Base-by-base conservation (phyloP, 306 rosid species). In the Medicago ruthenica region DNA sequence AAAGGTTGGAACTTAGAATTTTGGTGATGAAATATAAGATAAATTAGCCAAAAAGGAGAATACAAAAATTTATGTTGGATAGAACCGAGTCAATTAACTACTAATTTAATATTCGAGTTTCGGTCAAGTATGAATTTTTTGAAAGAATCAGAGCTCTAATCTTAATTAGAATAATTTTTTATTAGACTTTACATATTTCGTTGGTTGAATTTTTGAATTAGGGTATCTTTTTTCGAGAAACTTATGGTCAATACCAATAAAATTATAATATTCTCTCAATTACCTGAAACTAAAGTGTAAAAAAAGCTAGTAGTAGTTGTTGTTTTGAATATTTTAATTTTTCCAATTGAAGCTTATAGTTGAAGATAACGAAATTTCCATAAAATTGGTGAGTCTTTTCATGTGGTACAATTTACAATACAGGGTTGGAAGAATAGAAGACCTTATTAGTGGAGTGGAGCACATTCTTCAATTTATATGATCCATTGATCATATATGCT, bases 391-490 rank as follows among this genome's bases (percentile, higher is more conserved):
- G 54, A 70, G 63, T 66, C 69, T 83, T 83, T 50, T 80, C 27
- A 71, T 84, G 55, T 76, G 27, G 34, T 83, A 27, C 55, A 71
- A 48, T 65, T n/a, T 63, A 63, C 47, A 63, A 63, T 60, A 11
- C 58, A 64, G 62, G 64, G 81, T 31, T 55, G 42, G 48, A 69
- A 60, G 64, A 51, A 24, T 24, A 51, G 58, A 70, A 81, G 74
- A 58, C 40, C 16, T 34, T 31, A 31, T 22, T 69, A n/a, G 58
- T 58, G 55, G 73, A 8, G 41, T 74, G 81, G 70, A 44, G 11
- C 57, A 39, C 67, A 27, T 60, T 60, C 9, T 60, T 14, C 6
- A 27, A 13, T 27, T 60, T 13, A 27, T 13, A 27, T 60, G 67
- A 60, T 7, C 14, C 7, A 54, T 17, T 50, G 3, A 17, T 8